Base-by-base conservation (phyloP, 352 stramenopile species). In the Pythium folliculosum region DNA sequence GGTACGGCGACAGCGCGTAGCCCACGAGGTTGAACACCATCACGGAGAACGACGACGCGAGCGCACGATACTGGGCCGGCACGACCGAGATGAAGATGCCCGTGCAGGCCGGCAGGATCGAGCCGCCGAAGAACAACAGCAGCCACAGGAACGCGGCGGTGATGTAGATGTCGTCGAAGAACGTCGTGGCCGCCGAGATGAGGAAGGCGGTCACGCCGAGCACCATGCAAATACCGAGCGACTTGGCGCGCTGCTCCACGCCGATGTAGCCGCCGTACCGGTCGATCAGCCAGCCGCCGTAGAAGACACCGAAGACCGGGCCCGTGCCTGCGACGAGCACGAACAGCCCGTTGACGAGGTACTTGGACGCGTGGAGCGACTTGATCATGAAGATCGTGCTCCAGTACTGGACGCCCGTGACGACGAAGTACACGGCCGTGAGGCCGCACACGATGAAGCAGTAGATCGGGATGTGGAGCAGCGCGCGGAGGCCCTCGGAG, bases 331-430 rank as follows among this genome's bases (percentile, higher is more conserved):
- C 86, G 9, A 93, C 80, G n/a, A 95, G 71, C 22, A 93, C 82
- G 54, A 92, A 95, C 13, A 93, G 78, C 8, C 63, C 83, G 63
- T 95, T 95, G 19, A 95, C 85, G 2, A 94, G 72, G 65, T 92
- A 91, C 73, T 92, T 92, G 68, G 81, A 90, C 32, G 73, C 81
- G 54, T 94, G 77, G 32, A 94, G 79, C 48, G 85, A 92, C 77
- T 92, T 91, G 75, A 91, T 89, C 80, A 93, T 92, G 67, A 91
- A 95, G 69, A 93, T 92, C 3, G 86, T 95, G 67, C 80, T 91
- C 86, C 86, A 95, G 73, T 92, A 95, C 68, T 95, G 86, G 55
- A 95, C 85, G 44, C 84, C 84, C 40, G 86, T 93, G 60, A 95
- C 86, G 44, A 95, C 86, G 58, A 95, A 95, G 77, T 93, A 95